Conservation (phyloP, 2,329 filamentous ascomycete species). For the Aspergillus tanneri region DNA sequence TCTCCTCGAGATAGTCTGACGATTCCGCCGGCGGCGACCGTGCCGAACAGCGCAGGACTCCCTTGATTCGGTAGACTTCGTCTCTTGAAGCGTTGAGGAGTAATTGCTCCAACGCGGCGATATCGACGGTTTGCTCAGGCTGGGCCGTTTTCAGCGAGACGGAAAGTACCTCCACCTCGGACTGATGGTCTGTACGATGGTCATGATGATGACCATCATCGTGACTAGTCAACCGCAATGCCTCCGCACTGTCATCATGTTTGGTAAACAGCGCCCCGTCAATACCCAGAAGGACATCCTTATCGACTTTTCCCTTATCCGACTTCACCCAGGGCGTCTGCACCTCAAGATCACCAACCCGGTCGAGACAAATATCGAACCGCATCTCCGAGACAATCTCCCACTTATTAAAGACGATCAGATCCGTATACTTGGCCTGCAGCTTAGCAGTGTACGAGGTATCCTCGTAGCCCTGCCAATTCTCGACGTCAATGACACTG, state of each 20-base stretch:
- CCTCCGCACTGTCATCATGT: conserved; percentile 45
- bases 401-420: conserved; percentile 94
- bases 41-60: conserved; percentile 51
- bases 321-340: conserved; percentile 84
- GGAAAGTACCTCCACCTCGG: conserved; percentile 87
- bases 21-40: conserved; percentile 47
- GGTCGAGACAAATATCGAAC: conserved; percentile 75
- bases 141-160: conserved; percentile 60
- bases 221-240: conserved; percentile 32
- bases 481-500: conserved; percentile 89
- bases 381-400: conserved; percentile 70
- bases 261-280: conserved; percentile 68
- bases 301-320: conserved; percentile 72
- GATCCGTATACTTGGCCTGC: conserved; percentile 84
- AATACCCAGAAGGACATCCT: conserved; percentile 79
- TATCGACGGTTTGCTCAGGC: conserved; percentile 52
- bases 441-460: conserved; percentile 84
- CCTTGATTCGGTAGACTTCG: conserved; percentile 94
- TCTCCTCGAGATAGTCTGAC: conserved; percentile 41
- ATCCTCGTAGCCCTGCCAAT: conserved; percentile 90
- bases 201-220: conserved; percentile 37
- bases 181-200: conserved; percentile 64
- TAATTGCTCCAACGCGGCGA: conserved; percentile 62
- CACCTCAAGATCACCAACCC: conserved; percentile 76
- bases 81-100: conserved; percentile 79